phyloP scores from a whole-genome alignment of 2,329 filamentous ascomycete genomes.

The Phyllosticta citriasiana region DNA sequence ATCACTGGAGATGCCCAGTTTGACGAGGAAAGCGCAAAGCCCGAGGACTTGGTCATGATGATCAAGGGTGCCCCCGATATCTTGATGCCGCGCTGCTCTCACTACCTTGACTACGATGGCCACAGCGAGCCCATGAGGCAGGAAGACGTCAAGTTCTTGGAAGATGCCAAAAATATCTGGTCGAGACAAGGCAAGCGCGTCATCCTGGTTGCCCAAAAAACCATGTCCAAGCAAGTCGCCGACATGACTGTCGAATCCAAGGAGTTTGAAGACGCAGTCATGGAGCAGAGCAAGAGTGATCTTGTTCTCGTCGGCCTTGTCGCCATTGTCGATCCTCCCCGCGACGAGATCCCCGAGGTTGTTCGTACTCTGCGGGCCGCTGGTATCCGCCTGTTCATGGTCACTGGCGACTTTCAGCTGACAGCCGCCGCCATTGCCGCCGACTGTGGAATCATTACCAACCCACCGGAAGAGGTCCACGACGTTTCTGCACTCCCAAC shows the following conservation, averaged over 20 bases:
- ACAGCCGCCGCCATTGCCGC: slow-evolving; percentile 64
- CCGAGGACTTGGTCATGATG: slow-evolving; percentile 42
- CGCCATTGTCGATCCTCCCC: slow-evolving; percentile 50
- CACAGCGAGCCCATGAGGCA: slow-evolving; percentile 41
- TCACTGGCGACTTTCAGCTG: slow-evolving; percentile 68
- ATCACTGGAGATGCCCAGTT: slow-evolving; percentile 21
- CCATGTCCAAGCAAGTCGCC: slow-evolving; percentile 30
- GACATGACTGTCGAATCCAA: slow-evolving; percentile 23
- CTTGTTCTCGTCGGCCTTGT: slow-evolving; percentile 48
- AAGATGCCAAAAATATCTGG: slow-evolving; percentile 56
- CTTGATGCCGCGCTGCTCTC: slow-evolving; percentile 53
- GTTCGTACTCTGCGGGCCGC: slow-evolving; percentile 56
- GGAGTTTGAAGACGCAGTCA: slow-evolving; percentile 49
- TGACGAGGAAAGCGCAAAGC: slow-evolving; percentile 13
- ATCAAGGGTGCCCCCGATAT: slow-evolving; percentile 74
- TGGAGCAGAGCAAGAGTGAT: slow-evolving; percentile 39
- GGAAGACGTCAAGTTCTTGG: slow-evolving; percentile 37
- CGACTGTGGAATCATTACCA: slow-evolving; percentile 61
- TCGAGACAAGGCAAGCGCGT: slow-evolving; percentile 59
- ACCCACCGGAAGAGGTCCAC: slow-evolving; percentile 40
- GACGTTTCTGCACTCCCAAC: slow-evolving; percentile 41
- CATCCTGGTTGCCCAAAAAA: slow-evolving; percentile 55
- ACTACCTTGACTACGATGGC: slow-evolving; percentile 48
- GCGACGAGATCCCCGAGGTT: slow-evolving; percentile 50
- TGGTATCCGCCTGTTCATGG: slow-evolving; percentile 71